Conservation (phyloP, 2,329 filamentous ascomycete species). For the Aureobasidium uvarum region DNA sequence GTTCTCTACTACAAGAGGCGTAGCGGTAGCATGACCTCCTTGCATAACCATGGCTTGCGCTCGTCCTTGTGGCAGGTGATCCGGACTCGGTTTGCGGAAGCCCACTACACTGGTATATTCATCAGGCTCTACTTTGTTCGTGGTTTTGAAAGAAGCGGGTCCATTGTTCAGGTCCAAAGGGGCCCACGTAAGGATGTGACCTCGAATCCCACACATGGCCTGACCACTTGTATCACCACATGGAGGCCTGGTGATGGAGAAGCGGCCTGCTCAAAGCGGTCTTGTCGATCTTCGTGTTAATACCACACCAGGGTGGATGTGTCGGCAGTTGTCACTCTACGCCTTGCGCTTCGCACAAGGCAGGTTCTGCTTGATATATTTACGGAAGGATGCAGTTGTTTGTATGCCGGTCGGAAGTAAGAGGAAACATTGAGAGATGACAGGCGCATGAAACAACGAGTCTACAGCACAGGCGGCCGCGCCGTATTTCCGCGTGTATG, state of each 20-base stretch:
- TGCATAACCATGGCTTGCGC: constrained; percentile 6
- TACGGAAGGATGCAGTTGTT: background rate
- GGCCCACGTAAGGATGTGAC: background rate
- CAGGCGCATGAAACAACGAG: constrained; percentile 7
- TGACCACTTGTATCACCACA: constrained; percentile 16
- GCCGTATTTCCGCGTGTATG: constrained; percentile 1
- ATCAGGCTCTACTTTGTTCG: constrained; percentile 1
- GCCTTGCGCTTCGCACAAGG: background rate
- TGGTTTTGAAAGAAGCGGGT: constrained; percentile 3
- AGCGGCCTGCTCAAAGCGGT: background rate
- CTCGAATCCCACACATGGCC: background rate
- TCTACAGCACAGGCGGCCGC: background rate
- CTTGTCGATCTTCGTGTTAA: background rate
- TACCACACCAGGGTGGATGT: background rate
- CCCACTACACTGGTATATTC: background rate
- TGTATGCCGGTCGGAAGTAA: background rate
- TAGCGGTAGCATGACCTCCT: constrained; percentile 1
- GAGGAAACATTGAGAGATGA: background rate
- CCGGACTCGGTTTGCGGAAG: background rate
- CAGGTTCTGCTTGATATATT: background rate
- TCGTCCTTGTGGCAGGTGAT: constrained; percentile 1
- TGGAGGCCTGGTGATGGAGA: background rate
- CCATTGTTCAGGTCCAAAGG: constrained; percentile 4
- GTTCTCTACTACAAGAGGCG: background rate
- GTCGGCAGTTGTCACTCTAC: constrained; percentile 3